Percentiles rank a stretch among this genome's conserved stretches.
Evolutionary conservation across 2,329 filamentous ascomycete species (phyloP).

Genomic region (Pseudogymnoascus sp.): DNA sequence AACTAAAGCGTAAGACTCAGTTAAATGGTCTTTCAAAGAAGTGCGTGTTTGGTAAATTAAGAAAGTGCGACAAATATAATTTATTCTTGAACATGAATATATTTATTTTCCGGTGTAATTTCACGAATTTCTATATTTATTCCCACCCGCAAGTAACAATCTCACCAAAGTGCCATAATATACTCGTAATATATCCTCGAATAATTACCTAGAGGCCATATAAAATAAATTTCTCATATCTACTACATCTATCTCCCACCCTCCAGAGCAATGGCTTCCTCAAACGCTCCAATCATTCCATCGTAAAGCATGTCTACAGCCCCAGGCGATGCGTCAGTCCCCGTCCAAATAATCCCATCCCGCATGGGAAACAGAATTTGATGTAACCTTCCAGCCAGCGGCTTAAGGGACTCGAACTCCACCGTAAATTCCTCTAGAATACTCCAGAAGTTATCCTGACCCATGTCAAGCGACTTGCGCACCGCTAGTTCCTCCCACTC

Average conservation of each 20-base stretch:
- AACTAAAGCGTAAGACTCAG: neutral
- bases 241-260: neutral
- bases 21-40: neutral
- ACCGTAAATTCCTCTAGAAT: slow-evolving; percentile 19
- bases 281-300: slow-evolving; percentile 13
- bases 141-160: neutral
- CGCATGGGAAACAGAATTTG: slow-evolving; percentile 18
- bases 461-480: slow-evolving; percentile 19
- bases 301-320: slow-evolving; percentile 17
- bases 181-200: neutral
- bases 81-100: neutral
- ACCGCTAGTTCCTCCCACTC: slow-evolving; percentile 16
- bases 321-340: slow-evolving; percentile 17
- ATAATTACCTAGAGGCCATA: neutral
- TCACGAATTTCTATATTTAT: neutral
- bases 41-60: neutral
- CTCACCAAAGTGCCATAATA: neutral
- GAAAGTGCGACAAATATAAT: neutral
- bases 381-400: slow-evolving; percentile 17
- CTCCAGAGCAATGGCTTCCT: neutral
- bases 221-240: neutral
- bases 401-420: slow-evolving; percentile 18
- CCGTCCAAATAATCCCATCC: slow-evolving; percentile 17
- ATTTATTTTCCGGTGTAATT: neutral
- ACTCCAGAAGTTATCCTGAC: slow-evolving; percentile 13